phyloP scores from a whole-genome alignment of 495 filamentous ascomycete species.

The Astrothelium macrocarpum region DNA sequence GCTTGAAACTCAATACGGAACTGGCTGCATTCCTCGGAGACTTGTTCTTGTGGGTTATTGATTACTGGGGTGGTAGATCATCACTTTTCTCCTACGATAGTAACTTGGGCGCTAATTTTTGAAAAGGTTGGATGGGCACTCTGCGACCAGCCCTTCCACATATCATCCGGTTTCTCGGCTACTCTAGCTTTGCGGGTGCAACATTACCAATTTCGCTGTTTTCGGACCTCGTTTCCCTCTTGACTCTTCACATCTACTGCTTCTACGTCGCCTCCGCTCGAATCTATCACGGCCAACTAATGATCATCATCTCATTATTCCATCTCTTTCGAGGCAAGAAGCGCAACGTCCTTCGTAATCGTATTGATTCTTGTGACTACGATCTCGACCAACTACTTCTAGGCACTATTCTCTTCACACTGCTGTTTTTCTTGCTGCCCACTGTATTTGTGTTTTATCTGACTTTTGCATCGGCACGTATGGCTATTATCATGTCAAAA shows the following conservation, averaged over 20 bases:
- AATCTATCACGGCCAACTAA: slow-evolving; percentile 97
- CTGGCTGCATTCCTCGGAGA: slow-evolving; percentile 88
- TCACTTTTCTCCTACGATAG: not conserved
- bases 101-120: not conserved
- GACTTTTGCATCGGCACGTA: slow-evolving; percentile 87
- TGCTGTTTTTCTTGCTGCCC: slow-evolving; percentile 89
- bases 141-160: slow-evolving; percentile 72
- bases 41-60: slow-evolving; percentile 94
- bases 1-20: slow-evolving; percentile 92
- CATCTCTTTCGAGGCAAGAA: slow-evolving; percentile 98
- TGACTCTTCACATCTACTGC: slow-evolving; percentile 92
- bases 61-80: slow-evolving; percentile 76
- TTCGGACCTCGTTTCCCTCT: slow-evolving; percentile 83
- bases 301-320: slow-evolving; percentile 90
- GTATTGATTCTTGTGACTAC: slow-evolving; percentile 98
- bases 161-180: slow-evolving; percentile 87
- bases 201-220: slow-evolving; percentile 95
- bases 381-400: slow-evolving; percentile 95
- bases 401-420: slow-evolving; percentile 91
- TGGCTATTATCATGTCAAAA: slow-evolving; percentile 89
- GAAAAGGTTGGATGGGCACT: slow-evolving; percentile 56
- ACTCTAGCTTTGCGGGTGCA: slow-evolving; percentile 88
- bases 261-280: slow-evolving; percentile 95
- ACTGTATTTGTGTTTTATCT: slow-evolving; percentile 95
- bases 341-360: slow-evolving; percentile 89